These are phyloP conservation scores for Meyerozyma athensensis DNA, from an alignment of 1,139 yeast species.

Conservation along the genomic window DNA sequence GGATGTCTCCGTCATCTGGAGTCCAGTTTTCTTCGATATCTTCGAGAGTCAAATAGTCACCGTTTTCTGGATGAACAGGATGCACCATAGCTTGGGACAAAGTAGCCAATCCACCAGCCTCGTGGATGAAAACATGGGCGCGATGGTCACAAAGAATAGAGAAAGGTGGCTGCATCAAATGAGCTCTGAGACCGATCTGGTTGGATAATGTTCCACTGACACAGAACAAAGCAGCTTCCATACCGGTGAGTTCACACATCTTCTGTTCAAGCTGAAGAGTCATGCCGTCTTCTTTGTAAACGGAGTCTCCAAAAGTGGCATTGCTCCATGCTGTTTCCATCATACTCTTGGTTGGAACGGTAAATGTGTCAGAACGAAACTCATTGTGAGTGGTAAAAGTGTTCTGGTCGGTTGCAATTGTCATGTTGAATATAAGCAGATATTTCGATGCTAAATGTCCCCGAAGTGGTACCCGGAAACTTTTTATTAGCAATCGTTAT, in stretches of 20 bases:
- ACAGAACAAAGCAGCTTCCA: conserved; percentile 79
- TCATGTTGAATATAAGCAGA: conserved; percentile 9
- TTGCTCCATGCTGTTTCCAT: conserved; percentile 47
- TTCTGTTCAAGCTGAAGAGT: conserved; percentile 62
- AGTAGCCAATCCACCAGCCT: conserved; percentile 89
- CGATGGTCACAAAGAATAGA: conserved; percentile 79
- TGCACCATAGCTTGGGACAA: conserved; percentile 90
- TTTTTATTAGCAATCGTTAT: too few species aligned
- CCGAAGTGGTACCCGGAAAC: too few species aligned
- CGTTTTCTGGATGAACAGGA: conserved; percentile 74
- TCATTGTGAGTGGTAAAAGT: conserved; percentile 42
- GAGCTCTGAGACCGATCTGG: conserved; percentile 79
- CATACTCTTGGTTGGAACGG: conserved; percentile 84
- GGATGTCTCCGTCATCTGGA: conserved; percentile 80
- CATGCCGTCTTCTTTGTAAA: conserved; percentile 75
- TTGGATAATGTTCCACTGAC: conserved; percentile 89
- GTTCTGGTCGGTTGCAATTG: conserved; percentile 21
- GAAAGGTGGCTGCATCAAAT: conserved; percentile 81
- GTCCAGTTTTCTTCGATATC: conserved; percentile 53
- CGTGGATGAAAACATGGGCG: conserved; percentile 78
- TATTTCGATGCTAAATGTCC: too few species aligned
- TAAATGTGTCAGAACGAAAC: conserved; percentile 86
- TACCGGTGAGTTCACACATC: conserved; percentile 71
- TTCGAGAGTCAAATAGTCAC: conserved; percentile 71
- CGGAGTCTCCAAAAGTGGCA: conserved; percentile 66